Evolutionary conservation across 2,329 filamentous ascomycete genomes (phyloP).

Genomic region (Elsinoe ampelina): DNA sequence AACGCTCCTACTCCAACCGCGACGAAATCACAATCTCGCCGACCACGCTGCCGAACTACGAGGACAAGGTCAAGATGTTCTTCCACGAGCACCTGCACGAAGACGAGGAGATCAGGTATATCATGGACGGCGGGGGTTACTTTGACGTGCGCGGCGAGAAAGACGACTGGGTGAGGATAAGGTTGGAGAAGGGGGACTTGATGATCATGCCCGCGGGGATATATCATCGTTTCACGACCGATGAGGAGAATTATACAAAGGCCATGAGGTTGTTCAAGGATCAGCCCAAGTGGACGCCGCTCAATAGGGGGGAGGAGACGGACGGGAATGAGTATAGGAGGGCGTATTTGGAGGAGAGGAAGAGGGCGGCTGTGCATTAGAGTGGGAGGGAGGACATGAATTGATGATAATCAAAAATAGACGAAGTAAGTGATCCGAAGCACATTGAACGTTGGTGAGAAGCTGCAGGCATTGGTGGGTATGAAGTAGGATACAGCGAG

Average conservation of each 20-base stretch:
- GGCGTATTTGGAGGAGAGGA: slow-evolving; percentile 54
- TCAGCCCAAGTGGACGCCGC: slow-evolving; percentile 93
- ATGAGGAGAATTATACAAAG: slow-evolving; percentile 83
- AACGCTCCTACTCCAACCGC: slow-evolving; percentile 84
- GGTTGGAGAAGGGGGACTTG: slow-evolving; percentile 75
- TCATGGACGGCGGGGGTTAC: slow-evolving; percentile 77
- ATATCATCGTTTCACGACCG: slow-evolving; percentile 95
- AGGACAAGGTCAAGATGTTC: slow-evolving; percentile 87
- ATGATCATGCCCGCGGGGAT: slow-evolving; percentile 92
- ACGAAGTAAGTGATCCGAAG: too few relatives aligned
- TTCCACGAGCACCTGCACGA: slow-evolving; percentile 95
- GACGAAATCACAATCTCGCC: slow-evolving; percentile 89
- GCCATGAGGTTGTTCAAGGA: slow-evolving; percentile 97
- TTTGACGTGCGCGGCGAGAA: slow-evolving; percentile 81
- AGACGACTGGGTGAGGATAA: slow-evolving; percentile 84
- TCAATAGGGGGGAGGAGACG: slow-evolving; percentile 70
- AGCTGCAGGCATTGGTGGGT: background rate
- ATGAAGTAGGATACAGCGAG: background rate
- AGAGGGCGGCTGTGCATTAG: slow-evolving; percentile 11
- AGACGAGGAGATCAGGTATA: slow-evolving; percentile 96
- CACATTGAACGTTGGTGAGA: background rate
- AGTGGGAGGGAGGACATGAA: background rate
- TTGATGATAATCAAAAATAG: background rate
- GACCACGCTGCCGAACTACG: slow-evolving; percentile 73
- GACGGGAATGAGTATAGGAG: slow-evolving; percentile 71